Evolutionary conservation across 306 rosid species (phyloP).

Genomic region (Quercus berberidifolia): DNA sequence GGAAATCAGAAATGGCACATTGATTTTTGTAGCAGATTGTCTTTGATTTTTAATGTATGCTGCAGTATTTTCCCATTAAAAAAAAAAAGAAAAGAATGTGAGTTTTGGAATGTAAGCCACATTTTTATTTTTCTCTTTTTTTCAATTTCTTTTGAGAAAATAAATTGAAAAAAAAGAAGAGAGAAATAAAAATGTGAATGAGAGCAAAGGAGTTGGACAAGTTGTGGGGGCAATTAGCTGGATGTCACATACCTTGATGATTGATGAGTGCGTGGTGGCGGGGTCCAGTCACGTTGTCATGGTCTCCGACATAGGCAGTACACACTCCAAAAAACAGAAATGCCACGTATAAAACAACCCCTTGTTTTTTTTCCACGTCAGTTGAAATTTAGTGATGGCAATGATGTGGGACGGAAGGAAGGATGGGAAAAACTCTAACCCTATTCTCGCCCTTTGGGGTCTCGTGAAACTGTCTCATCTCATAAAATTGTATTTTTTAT

Average conservation of each 20-base stretch:
- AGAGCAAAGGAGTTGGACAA: not conserved
- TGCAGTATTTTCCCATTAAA: too few species aligned
- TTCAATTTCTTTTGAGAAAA: not conserved
- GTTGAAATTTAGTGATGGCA: too few species aligned
- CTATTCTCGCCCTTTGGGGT: rapidly evolving
- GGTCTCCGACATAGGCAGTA: constrained; percentile 7
- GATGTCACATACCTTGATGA: constrained; percentile 21
- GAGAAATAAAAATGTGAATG: not conserved
- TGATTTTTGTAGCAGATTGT: not conserved
- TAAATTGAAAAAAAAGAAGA: not conserved
- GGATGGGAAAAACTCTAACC: too few species aligned
- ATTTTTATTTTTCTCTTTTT: not conserved
- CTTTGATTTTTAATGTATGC: too few species aligned
- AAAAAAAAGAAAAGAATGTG: too few species aligned
- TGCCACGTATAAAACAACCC: not conserved
- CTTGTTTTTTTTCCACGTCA: not conserved
- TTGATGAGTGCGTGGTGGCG: not conserved
- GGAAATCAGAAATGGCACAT: not conserved
- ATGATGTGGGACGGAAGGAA: too few species aligned
- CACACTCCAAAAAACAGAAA: not conserved
- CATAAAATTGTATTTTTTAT: too few species aligned
- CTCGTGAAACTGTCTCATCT: rapidly evolving
- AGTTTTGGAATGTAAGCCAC: too few species aligned
- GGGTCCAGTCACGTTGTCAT: constrained; percentile 19
- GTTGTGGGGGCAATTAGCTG: constrained; percentile 37